These are phyloP conservation scores for Symbiodinium natans DNA, from an alignment of 73 alveolate genomes.

Conservation along the genomic window DNA sequence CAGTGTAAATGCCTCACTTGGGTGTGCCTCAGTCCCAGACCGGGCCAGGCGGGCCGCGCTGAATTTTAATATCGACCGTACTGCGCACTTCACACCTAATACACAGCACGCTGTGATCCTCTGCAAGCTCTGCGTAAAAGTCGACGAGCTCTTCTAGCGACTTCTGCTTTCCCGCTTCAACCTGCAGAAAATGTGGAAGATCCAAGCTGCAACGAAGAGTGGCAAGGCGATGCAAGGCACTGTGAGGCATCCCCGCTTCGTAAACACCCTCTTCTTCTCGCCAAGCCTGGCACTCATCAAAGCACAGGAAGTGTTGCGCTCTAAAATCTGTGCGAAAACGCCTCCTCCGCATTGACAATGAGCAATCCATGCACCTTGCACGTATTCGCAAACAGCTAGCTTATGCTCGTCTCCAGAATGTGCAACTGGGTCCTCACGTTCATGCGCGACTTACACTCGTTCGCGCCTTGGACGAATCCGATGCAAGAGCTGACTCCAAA, in stretches of 20 bases:
- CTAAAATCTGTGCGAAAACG: background rate
- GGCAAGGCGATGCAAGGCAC: too few species aligned
- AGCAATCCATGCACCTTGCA: conserved; percentile 8
- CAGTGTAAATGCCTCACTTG: too few species aligned
- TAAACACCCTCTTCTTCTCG: conserved; percentile 3
- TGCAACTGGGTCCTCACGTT: too few species aligned
- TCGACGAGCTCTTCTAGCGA: background rate
- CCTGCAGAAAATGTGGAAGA: background rate
- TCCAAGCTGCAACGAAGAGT: background rate
- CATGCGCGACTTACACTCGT: too few species aligned
- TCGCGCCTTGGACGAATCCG: conserved; percentile 1
- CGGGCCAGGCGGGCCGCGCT: too few species aligned
- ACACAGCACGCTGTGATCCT: background rate
- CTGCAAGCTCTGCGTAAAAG: background rate
- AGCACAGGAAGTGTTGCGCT: background rate
- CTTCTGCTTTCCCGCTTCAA: background rate
- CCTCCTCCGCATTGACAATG: background rate
- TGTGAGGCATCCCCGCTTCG: background rate
- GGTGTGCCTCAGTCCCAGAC: too few species aligned
- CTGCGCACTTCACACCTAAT: too few species aligned
- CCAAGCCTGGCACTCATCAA: background rate
- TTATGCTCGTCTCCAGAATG: background rate
- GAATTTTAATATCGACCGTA: too few species aligned
- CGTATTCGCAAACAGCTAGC: background rate
- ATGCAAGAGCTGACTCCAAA: background rate